Base-by-base conservation (phyloP, 441 rosid genomes). In the Corymbia calophylla region DNA sequence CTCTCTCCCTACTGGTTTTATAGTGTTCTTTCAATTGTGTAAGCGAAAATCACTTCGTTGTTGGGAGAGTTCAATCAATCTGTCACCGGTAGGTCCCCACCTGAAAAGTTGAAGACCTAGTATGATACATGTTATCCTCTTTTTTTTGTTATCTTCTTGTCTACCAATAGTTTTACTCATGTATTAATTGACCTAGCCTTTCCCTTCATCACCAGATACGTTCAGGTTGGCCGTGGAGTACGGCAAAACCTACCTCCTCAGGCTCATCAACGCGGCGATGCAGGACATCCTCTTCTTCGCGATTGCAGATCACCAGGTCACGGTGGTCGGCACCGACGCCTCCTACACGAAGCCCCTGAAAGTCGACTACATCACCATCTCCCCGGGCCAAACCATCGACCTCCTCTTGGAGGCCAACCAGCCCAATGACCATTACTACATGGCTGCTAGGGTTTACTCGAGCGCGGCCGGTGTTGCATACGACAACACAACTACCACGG, bases 341-440 rank as follows among this genome's bases (percentile, higher is more conserved):
- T 87, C 91, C 86, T 94, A 94, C 91, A 86, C 91, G 13, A 92
- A 94, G 39, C 94, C 92, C 10, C 58, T 94, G 9, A 73, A 64
- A 27, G 58, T 68, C 1, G 51, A 87, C 53, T 91, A 90, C 64
- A 44, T 94, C 25, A 7, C 92, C 39, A 93, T 94, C 85, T 70
- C 91, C 39, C 95, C 94, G 13, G 94, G 95, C 7, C 93, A 94
- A 86, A 93, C 94, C 92, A 58, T 94, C 15, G 93, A 93, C 44
- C 91, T 92, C 29, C 62, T 95, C 77, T 55, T 96, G 23, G 86
- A 86, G 86, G 93, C 91, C 56, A 92, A 93, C 91, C 94, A 92
- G 62, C 80, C 92, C 51, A 91, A 55, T 3, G 89, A 86, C 88
- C 88, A 88, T 85, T 93, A 94, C 84, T 89, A 92, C 93, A 93